phyloP scores from a whole-genome alignment of 2,329 filamentous ascomycete genomes.

The Aspergillus sp. region DNA sequence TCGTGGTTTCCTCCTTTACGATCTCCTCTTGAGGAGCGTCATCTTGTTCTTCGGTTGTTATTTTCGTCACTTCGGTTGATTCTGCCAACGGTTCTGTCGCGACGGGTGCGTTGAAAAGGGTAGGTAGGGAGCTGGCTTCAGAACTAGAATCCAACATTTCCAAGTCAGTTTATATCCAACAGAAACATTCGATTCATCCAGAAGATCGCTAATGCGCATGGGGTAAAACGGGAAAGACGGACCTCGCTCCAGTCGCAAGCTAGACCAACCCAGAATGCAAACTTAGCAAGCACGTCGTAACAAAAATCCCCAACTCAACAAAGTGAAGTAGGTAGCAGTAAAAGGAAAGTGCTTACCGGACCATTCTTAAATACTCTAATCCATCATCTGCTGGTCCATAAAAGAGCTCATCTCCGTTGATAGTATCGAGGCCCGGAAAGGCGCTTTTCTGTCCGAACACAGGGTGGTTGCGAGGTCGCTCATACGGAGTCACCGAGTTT shows the following conservation, averaged over 20 bases:
- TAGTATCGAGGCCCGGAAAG: conserved; percentile 61
- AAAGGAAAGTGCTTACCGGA: conserved; percentile 58
- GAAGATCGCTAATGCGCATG: not conserved
- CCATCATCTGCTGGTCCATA: conserved; percentile 69
- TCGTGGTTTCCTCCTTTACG: not conserved
- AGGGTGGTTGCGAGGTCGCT: conserved; percentile 55
- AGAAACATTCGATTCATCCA: not conserved
- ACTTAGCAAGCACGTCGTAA: conserved; percentile 7
- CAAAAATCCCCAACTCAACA: conserved; percentile 6
- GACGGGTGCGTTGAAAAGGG: conserved; percentile 65
- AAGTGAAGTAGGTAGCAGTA: conserved; percentile 22
- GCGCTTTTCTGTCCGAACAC: conserved; percentile 71
- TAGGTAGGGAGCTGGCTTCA: conserved; percentile 72
- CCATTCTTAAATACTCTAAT: conserved; percentile 68
- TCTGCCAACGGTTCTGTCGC: conserved; percentile 20
- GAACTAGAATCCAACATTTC: conserved; percentile 52
- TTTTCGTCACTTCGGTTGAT: not conserved
- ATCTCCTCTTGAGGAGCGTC: not conserved
- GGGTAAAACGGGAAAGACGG: not conserved
- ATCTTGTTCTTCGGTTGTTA: conserved; percentile 27
- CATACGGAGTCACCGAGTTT: conserved; percentile 21
- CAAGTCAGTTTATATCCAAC: conserved; percentile 1
- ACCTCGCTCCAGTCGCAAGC: conserved; percentile 13
- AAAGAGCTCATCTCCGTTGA: conserved; percentile 56
- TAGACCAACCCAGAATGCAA: conserved; percentile 10